Evolutionary conservation across 2,329 filamentous ascomycete genomes (phyloP), one percentile per base, ranked within the genome.

Genomic region (Exophiala mesophila): DNA sequence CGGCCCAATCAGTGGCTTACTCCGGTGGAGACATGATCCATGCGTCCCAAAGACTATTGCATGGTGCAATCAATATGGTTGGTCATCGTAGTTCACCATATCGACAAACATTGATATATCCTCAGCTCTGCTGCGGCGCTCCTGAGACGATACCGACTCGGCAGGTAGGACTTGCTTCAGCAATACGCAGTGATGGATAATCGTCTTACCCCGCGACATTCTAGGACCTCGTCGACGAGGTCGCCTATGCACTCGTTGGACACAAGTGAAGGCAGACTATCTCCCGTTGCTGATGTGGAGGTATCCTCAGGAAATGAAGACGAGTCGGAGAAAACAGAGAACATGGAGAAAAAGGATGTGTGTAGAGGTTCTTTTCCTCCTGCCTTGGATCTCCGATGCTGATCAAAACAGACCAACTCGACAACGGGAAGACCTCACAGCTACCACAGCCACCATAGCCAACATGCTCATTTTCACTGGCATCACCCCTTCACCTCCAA

Each of bases 221-320:
- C 32, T 3, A 36, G 39, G 17, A 29, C 24, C 4, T 35, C 32
- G 1, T 41, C 30, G 3, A 16, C 19, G 18, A 41, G 24, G n/a
- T 41, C 39, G 6, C 15, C 32, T 15, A 6, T 15, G n/a, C 13
- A 32, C 10, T 12, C 21, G 17, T 17, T 20, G 4, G 8, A 9
- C 6, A 20, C 33, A 9, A 17, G 12, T 20, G 32, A 42, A 18
- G 39, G 39, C 12, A 42, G 39, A 21, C 21, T 36, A 10, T 42
- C 39, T 17, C 39, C 32, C 16, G 39, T 42, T 7, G n/a, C 18
- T 6, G 39, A 42, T 30, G 32, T 42, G 9, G 39, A 42, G 10
- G 9, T 12, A 7, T n/a, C 39, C n/a, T 29, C 36, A 29, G 26
- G 17, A 8, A 41, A 41, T 20, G 38, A 41, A 20, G 38, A 41